Base-by-base conservation (phyloP, 371 early-diverging fungal species). In the Dichotomocladium elegans region DNA sequence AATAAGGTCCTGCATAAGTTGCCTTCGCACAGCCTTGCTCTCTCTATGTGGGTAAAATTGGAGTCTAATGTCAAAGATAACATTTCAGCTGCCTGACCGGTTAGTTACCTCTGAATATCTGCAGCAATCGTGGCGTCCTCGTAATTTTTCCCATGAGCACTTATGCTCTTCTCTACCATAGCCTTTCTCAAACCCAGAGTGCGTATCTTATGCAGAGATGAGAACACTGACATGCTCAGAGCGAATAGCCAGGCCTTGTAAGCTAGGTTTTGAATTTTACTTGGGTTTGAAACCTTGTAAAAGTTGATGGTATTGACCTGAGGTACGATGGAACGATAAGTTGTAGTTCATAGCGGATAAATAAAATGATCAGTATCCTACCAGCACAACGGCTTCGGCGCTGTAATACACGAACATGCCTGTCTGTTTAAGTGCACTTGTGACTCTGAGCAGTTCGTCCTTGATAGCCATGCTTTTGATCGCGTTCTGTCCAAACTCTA, bases 231-330 rank as follows among this genome's bases (percentile, higher is more conserved):
- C 53, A 77, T 79, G 15, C 60, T 53, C 33, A 90, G 61, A 30
- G 82, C 91, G n/a, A 64, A 50, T 42, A 85, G 54, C 91, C 91
- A 91, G 60, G 78, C 81, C 53, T 64, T 74, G 62, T 61, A 66
- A 53, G 84, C 81, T 31, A 69, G 50, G 28, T 78, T 68, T 34
- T 63, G 67, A 49, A 82, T 72, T 52, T 74, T 55, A 56, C 79
- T 74, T 47, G 77, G 68, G 50, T 86, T 83, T 11, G 52, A 10
- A 24, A 60, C 47, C 44, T 69, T 68, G 37, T 69, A 72, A 48
- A 72, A 69, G 55, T 66, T 62, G 53, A 72, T 62, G 8, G 67
- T 41, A 44, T 63, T 66, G 22, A 63, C 31, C 72, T 72, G 55
- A 47, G 24, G n/a, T n/a, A n/a, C n/a, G n/a, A n/a, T n/a, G n/a